Base-by-base conservation (phyloP, 345 rosid species). In the Gossypium raimondii region DNA sequence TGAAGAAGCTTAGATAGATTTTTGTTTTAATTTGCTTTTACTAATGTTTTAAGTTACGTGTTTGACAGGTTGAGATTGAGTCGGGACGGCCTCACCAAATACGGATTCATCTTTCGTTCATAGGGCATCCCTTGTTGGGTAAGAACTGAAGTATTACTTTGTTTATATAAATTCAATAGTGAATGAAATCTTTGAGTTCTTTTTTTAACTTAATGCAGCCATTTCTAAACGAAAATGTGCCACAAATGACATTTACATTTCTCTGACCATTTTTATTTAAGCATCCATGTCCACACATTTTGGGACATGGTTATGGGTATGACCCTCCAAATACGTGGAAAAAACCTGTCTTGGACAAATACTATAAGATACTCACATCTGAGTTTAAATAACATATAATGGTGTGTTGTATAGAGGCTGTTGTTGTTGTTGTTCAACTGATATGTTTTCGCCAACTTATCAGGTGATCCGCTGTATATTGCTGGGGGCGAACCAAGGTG, bases 41-140 rank as follows among this genome's bases (percentile, higher is more conserved):
- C 20, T 13, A 50, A 29, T 57, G 5, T 51, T 2, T n/a, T 48
- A 59, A 45, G 56, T 52, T 65, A 7, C 14, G 7, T 78, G 73
- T 67, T 61, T 74, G 61, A 79, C 85, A 92, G 97, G 97, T 90
- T 41, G 89, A 90, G 83, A 94, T 92, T 76, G 93, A 94, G 66
- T 87, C 97, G 12, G 97, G 97, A 72, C 83, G 97, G 55, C 97
- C 98, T 59, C 98, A 88, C 81, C 97, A 94, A 80, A 94, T 92
- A 73, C 86, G 97, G 43, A 92, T 90, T 77, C 98, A 90, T 84
- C 94, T 94, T 81, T 84, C 98, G 53, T 94, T 84, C 80, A 81
- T 88, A 2, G 98, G 98, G 75, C 91, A 92, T 85, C 91, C 97
- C 64, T 85, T 92, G 77, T 73, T 87, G 12, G 97, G 98, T 92